phyloP scores from a whole-genome alignment of 371 early-diverging fungal species.

The Rhizopus sp. region DNA sequence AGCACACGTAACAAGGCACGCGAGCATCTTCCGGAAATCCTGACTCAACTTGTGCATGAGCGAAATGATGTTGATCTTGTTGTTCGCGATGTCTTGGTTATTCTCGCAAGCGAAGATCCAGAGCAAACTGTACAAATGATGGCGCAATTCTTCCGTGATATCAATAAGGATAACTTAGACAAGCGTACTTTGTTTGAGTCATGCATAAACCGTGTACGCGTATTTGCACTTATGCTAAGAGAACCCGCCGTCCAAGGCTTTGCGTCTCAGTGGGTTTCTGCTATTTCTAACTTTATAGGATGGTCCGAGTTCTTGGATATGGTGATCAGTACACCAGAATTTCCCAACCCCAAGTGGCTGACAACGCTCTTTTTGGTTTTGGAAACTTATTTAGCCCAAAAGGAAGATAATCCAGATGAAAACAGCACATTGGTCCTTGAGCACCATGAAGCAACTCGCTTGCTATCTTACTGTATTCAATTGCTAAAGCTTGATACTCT shows the following conservation, averaged over 20 bases:
- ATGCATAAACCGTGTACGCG: slow-evolving; percentile 38
- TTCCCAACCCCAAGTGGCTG: slow-evolving; percentile 53
- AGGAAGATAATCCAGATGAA: slow-evolving; percentile 50
- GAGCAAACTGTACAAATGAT: background rate
- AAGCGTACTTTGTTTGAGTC: slow-evolving; percentile 10
- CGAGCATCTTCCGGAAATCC: slow-evolving; percentile 42
- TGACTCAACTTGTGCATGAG: slow-evolving; percentile 57
- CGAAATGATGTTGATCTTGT: slow-evolving; percentile 62
- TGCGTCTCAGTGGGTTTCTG: slow-evolving; percentile 18
- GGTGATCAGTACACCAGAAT: slow-evolving; percentile 8
- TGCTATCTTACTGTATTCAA: slow-evolving; percentile 33
- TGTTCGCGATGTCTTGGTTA: slow-evolving; percentile 56
- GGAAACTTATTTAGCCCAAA: slow-evolving; percentile 56
- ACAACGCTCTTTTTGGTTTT: slow-evolving; percentile 60
- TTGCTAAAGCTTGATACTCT: slow-evolving; percentile 44
- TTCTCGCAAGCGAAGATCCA: slow-evolving; percentile 15
- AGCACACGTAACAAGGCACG: slow-evolving; percentile 38
- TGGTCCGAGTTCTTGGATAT: slow-evolving; percentile 23
- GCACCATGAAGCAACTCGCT: slow-evolving; percentile 7
- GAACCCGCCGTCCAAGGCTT: slow-evolving; percentile 51
- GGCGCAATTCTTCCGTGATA: slow-evolving; percentile 4
- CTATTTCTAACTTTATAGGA: slow-evolving; percentile 30
- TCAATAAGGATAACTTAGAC: background rate
- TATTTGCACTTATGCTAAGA: slow-evolving; percentile 62
- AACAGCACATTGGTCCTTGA: slow-evolving; percentile 10